Conservation (phyloP, 2,329 filamentous ascomycete species). For the Fusarium nodosum region DNA sequence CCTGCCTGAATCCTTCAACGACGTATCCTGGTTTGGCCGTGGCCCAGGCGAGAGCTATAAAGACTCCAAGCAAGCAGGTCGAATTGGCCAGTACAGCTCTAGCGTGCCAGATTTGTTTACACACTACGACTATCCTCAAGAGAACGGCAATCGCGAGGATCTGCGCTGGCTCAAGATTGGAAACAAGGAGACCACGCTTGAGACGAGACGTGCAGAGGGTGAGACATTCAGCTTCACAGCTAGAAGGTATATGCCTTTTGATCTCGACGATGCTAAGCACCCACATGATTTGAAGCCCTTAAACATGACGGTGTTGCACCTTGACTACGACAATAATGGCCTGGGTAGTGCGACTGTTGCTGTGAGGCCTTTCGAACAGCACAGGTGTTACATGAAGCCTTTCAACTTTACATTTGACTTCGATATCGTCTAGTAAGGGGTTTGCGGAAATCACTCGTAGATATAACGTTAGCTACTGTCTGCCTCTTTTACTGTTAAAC, state of each 20-base stretch:
- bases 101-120: neutral
- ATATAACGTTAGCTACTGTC: too few relatives aligned
- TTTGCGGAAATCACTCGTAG: too few relatives aligned
- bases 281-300: slow-evolving; percentile 24
- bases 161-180: slow-evolving; percentile 19
- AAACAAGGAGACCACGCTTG: slow-evolving; percentile 8
- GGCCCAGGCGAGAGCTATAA: slow-evolving; percentile 32
- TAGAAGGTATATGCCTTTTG: slow-evolving; percentile 26
- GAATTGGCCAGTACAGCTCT: slow-evolving; percentile 12
- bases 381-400: slow-evolving; percentile 22
- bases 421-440: slow-evolving; percentile 1
- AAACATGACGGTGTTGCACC: slow-evolving; percentile 26
- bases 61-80: slow-evolving; percentile 25
- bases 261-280: slow-evolving; percentile 20
- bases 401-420: slow-evolving; percentile 31
- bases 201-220: neutral
- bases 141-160: slow-evolving; percentile 26
- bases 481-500: too few relatives aligned
- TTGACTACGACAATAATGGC: slow-evolving; percentile 32
- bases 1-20: neutral
- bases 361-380: slow-evolving; percentile 30
- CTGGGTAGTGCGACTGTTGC: slow-evolving; percentile 18
- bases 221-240: slow-evolving; percentile 28
- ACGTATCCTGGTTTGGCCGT: slow-evolving; percentile 26
- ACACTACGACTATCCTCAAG: slow-evolving; percentile 31